phyloP scores from a whole-genome alignment of 176 grass and related monocot species.

The Poa pratensis region DNA sequence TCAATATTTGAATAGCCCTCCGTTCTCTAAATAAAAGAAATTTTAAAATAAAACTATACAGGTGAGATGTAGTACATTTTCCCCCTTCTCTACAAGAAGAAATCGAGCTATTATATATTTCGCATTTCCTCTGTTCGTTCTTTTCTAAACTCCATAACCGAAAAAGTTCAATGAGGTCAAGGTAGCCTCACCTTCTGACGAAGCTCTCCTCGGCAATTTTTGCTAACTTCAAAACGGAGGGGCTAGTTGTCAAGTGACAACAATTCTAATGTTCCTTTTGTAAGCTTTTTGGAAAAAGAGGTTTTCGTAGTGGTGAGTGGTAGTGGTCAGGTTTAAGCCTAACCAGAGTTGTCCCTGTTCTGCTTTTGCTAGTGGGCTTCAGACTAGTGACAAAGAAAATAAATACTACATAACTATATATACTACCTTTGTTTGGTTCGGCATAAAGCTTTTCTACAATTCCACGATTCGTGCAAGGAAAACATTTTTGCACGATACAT shows the following conservation, averaged over 20 bases:
- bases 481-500: background rate
- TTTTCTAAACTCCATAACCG: background rate
- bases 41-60: too few relatives aligned
- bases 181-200: background rate
- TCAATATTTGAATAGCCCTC: too few relatives aligned
- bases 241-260: slow-evolving; percentile 7
- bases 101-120: background rate
- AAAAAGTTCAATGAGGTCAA: background rate
- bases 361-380: slow-evolving; percentile 47
- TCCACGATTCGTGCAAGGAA: slow-evolving; percentile 6
- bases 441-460: slow-evolving; percentile 26
- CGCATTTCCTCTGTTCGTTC: background rate
- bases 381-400: slow-evolving; percentile 30
- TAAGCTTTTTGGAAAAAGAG: slow-evolving; percentile 35
- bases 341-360: slow-evolving; percentile 38
- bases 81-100: too few relatives aligned
- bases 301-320: slow-evolving; percentile 33
- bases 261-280: slow-evolving; percentile 11
- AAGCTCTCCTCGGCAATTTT: background rate
- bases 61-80: too few relatives aligned
- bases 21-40: too few relatives aligned
- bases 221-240: slow-evolving; percentile 14
- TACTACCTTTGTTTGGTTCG: slow-evolving; percentile 9
- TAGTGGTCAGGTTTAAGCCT: slow-evolving; percentile 23
- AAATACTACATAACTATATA: background rate